Evolutionary conservation across 2,329 filamentous ascomycete genomes (phyloP).

Genomic region (Emericellopsis atlantica): DNA sequence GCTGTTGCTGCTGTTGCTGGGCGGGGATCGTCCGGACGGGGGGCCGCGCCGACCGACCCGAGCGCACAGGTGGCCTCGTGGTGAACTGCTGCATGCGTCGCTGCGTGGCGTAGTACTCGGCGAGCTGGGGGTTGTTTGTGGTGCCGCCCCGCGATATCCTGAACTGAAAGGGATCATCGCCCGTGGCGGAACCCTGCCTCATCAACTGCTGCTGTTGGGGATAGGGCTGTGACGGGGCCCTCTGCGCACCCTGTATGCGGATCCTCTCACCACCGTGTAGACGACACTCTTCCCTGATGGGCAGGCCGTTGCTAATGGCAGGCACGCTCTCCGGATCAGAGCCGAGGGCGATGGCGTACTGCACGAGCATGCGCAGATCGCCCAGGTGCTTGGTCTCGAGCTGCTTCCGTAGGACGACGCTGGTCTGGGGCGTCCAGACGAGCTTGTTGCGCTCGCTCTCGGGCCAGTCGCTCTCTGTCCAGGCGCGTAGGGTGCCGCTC

Average conservation of each 20-base stretch:
- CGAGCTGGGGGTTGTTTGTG: constrained; percentile 15
- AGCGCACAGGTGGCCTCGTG: constrained; percentile 13
- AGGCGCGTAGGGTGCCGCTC: constrained; percentile 19
- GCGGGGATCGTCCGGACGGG: constrained; percentile 10
- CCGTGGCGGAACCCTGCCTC: not conserved
- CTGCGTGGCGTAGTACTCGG: constrained; percentile 21
- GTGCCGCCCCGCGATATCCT: constrained; percentile 19
- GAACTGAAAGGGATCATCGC: constrained; percentile 19
- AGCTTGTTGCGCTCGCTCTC: constrained; percentile 20
- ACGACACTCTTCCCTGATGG: constrained; percentile 20
- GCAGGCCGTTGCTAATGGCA: constrained; percentile 20
- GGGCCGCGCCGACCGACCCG: constrained; percentile 16
- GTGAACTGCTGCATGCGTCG: constrained; percentile 15
- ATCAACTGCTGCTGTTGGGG: constrained; percentile 4
- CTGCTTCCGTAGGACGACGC: constrained; percentile 26
- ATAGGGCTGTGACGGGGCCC: constrained; percentile 2
- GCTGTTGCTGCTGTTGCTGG: constrained; percentile 6
- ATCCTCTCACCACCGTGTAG: constrained; percentile 17
- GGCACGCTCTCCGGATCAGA: constrained; percentile 15
- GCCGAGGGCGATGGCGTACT: constrained; percentile 25
- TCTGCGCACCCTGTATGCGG: not conserved
- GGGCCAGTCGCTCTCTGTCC: constrained; percentile 21
- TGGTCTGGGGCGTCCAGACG: constrained; percentile 27
- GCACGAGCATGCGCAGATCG: constrained; percentile 22
- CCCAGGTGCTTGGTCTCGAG: constrained; percentile 31